Evolutionary conservation across 169 alveolate genomes (phyloP).

Genomic region (Cyclospora cayetanensis): DNA sequence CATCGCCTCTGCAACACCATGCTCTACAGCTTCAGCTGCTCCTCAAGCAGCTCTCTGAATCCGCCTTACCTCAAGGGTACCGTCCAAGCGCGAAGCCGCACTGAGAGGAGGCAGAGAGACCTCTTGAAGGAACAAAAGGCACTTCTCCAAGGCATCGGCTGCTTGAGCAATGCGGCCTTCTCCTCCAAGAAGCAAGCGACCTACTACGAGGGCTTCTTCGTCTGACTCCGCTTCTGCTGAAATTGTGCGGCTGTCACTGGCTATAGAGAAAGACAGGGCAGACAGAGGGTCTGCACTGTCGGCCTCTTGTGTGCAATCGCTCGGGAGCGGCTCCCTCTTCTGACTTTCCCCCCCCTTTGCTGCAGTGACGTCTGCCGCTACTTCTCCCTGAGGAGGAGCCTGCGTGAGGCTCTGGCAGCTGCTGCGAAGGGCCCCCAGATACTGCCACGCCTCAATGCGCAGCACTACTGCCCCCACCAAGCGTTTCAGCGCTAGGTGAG

Average conservation of each 20-base stretch:
- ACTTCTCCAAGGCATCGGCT: conserved; percentile 29
- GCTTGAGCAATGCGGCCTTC: background rate
- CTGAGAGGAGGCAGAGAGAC: conserved; percentile 36
- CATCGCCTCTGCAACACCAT: background rate
- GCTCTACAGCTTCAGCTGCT: background rate
- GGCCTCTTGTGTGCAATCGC: too few species aligned
- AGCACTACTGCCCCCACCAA: background rate
- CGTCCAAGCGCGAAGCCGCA: conserved; percentile 29
- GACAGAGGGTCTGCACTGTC: background rate
- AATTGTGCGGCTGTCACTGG: background rate
- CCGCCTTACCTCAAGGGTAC: background rate
- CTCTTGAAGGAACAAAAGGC: conserved; percentile 38
- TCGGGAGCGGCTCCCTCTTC: too few species aligned
- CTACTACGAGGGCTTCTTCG: background rate
- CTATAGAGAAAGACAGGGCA: background rate
- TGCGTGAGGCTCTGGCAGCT: conserved; percentile 13
- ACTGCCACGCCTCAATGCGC: conserved; percentile 27
- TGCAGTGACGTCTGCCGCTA: background rate
- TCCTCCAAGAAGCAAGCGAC: conserved; percentile 40
- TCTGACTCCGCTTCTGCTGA: background rate
- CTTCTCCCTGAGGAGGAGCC: background rate
- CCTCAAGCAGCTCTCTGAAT: background rate
- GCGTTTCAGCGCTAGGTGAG: background rate
- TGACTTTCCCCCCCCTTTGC: too few species aligned
- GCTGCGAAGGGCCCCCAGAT: background rate